Base-by-base conservation (phyloP, 2,329 filamentous ascomycete genomes). In the Sarocladiaceae sp. region DNA sequence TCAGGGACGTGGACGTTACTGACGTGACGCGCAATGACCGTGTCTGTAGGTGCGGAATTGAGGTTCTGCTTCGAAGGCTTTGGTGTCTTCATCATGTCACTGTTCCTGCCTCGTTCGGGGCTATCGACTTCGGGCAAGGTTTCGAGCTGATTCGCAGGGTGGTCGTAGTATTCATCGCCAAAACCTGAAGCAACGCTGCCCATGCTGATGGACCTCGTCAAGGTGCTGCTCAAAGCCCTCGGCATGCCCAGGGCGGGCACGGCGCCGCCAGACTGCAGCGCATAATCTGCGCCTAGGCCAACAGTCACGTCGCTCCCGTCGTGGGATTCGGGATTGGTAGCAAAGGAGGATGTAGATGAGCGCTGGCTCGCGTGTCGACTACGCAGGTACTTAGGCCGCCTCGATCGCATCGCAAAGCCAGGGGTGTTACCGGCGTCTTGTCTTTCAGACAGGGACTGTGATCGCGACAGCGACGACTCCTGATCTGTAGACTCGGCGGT, bases 1-100 rank as follows among this genome's bases (percentile, higher is more conserved):
- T 94, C 90, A 3, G 93, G 93, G 1, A 97, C 90, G 53, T 93
- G 88, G 13, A 97, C 90, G 62, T 93, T 91, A 60, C 88, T 87
- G 42, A 97, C 87, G 64, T 94, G 92, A 53, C 90, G 87, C 39
- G 91, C 85, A 61, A 97, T 88, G 49, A 91, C 85, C 2, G 91
- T 97, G 64, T 97, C 92, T 1, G 90, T 94, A 2, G 89, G 89
- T 6, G 86, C 81, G 18, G 79, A 73, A 29, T 62, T 65, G 36
- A 82, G 69, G 48, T 79, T 72, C 57, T 79, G 72, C 62, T 76
- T 75, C 37, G 67, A 65, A 54, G 84, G 74, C 66, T 80, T 86
- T 1, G 93, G 93, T 2, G 92, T 97, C 57, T 79, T 80, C 6
- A 90, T 79, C 48, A 66, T 64, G 60, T 73, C 73, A 3, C 37